These are phyloP conservation scores for Parietaria judaica DNA, from an alignment of 306 rosid species.

Conservation along the genomic window DNA sequence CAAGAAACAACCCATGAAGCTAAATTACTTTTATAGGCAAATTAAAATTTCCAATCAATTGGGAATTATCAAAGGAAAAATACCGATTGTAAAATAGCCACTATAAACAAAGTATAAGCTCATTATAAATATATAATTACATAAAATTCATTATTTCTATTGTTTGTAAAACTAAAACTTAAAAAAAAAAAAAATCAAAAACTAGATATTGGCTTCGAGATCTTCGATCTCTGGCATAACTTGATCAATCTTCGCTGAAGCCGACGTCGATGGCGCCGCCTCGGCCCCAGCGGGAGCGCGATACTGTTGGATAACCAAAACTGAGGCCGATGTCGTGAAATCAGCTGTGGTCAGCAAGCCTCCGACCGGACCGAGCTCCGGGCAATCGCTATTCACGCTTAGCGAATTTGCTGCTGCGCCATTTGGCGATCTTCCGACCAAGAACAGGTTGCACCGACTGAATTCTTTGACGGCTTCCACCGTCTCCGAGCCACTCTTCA, in stretches of 20 bases:
- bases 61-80: no score
- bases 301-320: conserved; percentile 52
- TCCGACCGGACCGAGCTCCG: conserved; percentile 54
- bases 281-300: not conserved
- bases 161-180: no score
- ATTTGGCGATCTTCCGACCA: conserved; percentile 44
- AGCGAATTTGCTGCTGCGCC: conserved; percentile 31
- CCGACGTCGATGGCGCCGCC: not conserved
- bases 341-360: conserved; percentile 34
- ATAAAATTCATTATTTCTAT: no score
- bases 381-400: conserved; percentile 29
- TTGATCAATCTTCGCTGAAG: conserved; percentile 1
- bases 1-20: no score
- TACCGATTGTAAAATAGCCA: no score
- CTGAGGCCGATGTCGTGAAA: conserved; percentile 36
- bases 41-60: no score
- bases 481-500: conserved; percentile 22
- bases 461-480: conserved; percentile 20
- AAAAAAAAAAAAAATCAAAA: not conserved
- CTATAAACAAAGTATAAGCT: no score
- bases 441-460: conserved; percentile 34
- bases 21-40: no score
- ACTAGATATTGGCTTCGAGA: conserved; percentile 1
- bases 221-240: conserved; percentile 17
- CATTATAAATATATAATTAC: no score